Evolutionary conservation across 345 rosid genomes (phyloP).

Genomic region (Alliaria petiolata): DNA sequence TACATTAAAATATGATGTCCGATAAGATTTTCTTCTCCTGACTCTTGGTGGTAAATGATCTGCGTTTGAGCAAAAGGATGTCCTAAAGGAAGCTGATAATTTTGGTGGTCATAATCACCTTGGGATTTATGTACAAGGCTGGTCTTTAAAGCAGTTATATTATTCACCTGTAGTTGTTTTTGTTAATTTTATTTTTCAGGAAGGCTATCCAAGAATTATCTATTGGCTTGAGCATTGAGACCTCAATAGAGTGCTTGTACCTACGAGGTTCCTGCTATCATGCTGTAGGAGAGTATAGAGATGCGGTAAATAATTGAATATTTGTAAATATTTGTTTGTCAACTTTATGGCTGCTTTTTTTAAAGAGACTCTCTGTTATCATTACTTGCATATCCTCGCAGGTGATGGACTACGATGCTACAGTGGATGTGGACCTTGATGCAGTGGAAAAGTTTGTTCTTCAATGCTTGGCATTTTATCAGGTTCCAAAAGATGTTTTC

Average conservation of each 20-base stretch:
- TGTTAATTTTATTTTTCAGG: constrained; percentile 44
- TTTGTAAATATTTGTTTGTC: neutral
- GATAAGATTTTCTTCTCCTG: neutral
- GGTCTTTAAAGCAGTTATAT: neutral
- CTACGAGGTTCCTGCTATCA: constrained; percentile 94
- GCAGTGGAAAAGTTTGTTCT: constrained; percentile 96
- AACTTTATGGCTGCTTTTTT: neutral
- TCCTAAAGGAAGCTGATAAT: neutral
- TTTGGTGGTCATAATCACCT: too few relatives aligned
- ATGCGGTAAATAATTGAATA: constrained; percentile 77
- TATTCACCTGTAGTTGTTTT: constrained; percentile 18
- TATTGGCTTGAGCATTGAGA: constrained; percentile 69
- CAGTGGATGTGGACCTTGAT: constrained; percentile 83
- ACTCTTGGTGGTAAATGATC: constrained; percentile 7
- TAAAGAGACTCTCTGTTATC: constrained; percentile 6
- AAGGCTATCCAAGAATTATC: constrained; percentile 89
- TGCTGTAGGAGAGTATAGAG: constrained; percentile 85
- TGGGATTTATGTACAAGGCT: neutral
- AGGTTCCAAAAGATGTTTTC: constrained; percentile 63
- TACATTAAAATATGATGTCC: neutral
- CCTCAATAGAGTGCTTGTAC: constrained; percentile 77
- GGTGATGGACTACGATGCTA: constrained; percentile 95
- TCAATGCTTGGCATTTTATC: constrained; percentile 95
- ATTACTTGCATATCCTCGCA: constrained; percentile 32
- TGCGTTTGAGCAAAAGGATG: neutral